Evolutionary conservation across 352 stramenopile species (phyloP).

Genomic region (Aphanomyces astaci): DNA sequence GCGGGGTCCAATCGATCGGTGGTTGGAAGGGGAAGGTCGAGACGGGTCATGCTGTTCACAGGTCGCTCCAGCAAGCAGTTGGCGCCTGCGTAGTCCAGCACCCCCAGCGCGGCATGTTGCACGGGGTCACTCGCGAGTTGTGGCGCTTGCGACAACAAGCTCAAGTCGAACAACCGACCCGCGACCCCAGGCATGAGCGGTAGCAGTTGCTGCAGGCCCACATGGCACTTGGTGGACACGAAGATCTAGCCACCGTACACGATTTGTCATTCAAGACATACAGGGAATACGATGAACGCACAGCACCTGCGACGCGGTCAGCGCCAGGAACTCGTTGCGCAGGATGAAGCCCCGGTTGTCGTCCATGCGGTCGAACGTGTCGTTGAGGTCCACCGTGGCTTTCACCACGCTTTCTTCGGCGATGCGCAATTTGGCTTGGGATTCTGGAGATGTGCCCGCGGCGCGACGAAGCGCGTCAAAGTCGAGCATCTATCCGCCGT

Average conservation of each 20-base stretch:
- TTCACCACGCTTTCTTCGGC: slow-evolving; percentile 14
- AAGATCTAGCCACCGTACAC: slow-evolving; percentile 6
- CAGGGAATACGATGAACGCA: neutral
- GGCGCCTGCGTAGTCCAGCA: slow-evolving; percentile 7
- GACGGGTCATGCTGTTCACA: neutral
- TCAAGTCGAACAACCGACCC: neutral
- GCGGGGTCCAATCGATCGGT: no score
- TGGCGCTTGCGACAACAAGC: neutral
- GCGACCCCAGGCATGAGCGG: slow-evolving; percentile 17
- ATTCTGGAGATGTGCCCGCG: slow-evolving; percentile 5
- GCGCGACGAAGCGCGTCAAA: slow-evolving; percentile 16
- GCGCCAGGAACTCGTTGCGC: slow-evolving; percentile 2
- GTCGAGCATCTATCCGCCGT: slow-evolving; percentile 5
- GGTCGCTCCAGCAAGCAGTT: neutral
- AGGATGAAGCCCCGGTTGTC: slow-evolving; percentile 3
- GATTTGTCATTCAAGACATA: neutral
- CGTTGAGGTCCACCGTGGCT: slow-evolving; percentile 4
- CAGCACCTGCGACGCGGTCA: slow-evolving; percentile 16
- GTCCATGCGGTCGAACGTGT: neutral
- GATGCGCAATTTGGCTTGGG: neutral
- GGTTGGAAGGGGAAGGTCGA: slow-evolving; percentile 4
- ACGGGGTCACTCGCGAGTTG: neutral
- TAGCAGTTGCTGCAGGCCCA: slow-evolving; percentile 6
- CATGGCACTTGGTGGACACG: slow-evolving; percentile 4
- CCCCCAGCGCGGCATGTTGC: neutral